These are phyloP conservation scores for Candida neerlandica DNA, from an alignment of 1,139 yeast genomes.

Conservation along the genomic window DNA sequence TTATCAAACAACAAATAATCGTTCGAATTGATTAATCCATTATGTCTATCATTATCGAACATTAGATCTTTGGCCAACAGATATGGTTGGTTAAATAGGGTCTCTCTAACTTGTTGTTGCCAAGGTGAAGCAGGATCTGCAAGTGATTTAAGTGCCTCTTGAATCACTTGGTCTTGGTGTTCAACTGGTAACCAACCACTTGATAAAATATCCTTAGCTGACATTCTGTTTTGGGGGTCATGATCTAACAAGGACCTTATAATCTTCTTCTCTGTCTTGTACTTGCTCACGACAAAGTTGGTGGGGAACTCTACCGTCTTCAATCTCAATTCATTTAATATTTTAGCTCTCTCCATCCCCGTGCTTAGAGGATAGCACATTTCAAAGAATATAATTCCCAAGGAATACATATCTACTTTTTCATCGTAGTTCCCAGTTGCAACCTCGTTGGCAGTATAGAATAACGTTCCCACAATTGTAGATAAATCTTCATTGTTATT, in stretches of 20 bases:
- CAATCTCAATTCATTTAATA: constrained; percentile 62
- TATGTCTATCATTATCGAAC: constrained; percentile 52
- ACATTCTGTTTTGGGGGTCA: constrained; percentile 75
- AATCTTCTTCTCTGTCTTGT: constrained; percentile 63
- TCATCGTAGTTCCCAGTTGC: constrained; percentile 79
- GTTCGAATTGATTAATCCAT: constrained; percentile 24
- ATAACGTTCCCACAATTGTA: constrained; percentile 89
- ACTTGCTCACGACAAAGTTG: constrained; percentile 56
- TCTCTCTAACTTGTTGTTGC: constrained; percentile 89
- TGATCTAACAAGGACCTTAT: constrained; percentile 71
- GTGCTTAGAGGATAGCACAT: constrained; percentile 85
- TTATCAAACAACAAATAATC: constrained; percentile 50
- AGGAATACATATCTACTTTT: constrained; percentile 92
- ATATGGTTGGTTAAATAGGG: constrained; percentile 81
- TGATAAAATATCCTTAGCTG: constrained; percentile 71
- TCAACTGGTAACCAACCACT: constrained; percentile 87
- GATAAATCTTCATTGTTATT: constrained; percentile 68
- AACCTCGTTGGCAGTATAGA: constrained; percentile 92
- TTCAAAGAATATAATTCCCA: constrained; percentile 93
- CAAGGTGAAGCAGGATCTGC: constrained; percentile 92
- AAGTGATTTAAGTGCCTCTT: constrained; percentile 81
- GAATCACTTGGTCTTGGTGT: constrained; percentile 85
- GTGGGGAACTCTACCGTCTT: constrained; percentile 64
- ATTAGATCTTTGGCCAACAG: constrained; percentile 79
- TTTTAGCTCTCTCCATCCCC: constrained; percentile 88